Evolutionary conservation across 1,284 basidiomycete genomes (phyloP).

Genomic region (Marasmius tenuissimus): DNA sequence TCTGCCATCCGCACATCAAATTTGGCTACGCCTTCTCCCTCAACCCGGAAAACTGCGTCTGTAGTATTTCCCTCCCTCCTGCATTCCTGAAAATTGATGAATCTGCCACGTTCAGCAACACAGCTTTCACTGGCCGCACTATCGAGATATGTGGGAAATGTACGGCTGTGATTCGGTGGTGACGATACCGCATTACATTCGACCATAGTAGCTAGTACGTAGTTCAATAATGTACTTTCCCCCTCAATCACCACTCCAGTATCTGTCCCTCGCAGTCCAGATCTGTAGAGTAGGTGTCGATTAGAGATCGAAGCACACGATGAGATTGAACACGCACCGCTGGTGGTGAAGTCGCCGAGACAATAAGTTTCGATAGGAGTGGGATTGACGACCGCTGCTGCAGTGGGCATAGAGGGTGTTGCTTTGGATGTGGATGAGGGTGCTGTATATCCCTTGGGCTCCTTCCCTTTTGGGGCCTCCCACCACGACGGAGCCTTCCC

Average conservation of each 20-base stretch:
- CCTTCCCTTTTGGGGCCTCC: background rate
- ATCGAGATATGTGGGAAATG: background rate
- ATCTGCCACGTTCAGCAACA: background rate
- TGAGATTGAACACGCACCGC: background rate
- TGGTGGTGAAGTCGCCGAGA: background rate
- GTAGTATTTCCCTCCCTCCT: background rate
- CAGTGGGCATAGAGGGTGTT: background rate
- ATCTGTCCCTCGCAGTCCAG: background rate
- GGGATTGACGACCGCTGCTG: background rate
- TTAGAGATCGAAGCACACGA: background rate
- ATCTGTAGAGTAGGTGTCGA: background rate
- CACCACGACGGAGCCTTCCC: background rate
- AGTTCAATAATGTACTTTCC: background rate
- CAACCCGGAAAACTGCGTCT: background rate
- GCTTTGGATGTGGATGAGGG: background rate
- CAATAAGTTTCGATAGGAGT: background rate
- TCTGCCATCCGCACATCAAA: background rate
- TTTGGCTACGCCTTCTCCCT: background rate
- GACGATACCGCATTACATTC: no score
- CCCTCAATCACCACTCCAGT: background rate
- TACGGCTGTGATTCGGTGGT: background rate
- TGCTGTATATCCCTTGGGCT: background rate
- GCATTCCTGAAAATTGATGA: background rate
- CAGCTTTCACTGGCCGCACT: background rate
- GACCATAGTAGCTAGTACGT: background rate